Conservation (phyloP, 2,329 filamentous ascomycete species). For the Aspergillus eucalypticola region DNA sequence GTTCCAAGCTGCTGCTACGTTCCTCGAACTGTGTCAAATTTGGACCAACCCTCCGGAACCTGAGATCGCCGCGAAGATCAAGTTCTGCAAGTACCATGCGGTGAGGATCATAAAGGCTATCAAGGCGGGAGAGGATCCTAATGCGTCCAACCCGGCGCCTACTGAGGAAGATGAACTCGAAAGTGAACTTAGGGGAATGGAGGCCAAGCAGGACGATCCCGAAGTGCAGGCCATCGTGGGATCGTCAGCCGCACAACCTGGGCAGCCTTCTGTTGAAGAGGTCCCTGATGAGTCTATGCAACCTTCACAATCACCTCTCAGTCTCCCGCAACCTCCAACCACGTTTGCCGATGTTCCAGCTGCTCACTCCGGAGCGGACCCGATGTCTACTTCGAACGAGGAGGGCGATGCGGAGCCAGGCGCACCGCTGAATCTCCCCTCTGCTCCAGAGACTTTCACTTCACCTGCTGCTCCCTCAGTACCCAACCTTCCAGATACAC, state of each 20-base stretch:
- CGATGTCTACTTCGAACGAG: slow-evolving; percentile 29
- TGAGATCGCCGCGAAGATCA: slow-evolving; percentile 82
- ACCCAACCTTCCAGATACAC: slow-evolving; percentile 37
- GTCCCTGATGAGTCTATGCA: slow-evolving; percentile 59
- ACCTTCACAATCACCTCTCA: slow-evolving; percentile 48
- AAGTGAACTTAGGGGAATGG: slow-evolving; percentile 25
- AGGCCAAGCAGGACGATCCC: slow-evolving; percentile 64
- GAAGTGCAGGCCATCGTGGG: slow-evolving; percentile 60
- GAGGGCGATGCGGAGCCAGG: slow-evolving; percentile 38
- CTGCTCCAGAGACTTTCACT: slow-evolving; percentile 40
- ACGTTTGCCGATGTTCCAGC: slow-evolving; percentile 26
- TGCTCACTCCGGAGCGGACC: slow-evolving; percentile 26
- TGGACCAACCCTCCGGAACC: slow-evolving; percentile 71
- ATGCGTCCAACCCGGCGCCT: slow-evolving; percentile 77
- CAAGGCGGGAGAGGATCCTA: slow-evolving; percentile 88
- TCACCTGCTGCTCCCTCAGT: slow-evolving; percentile 27
- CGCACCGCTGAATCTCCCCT: slow-evolving; percentile 39
- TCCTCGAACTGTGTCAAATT: slow-evolving; percentile 82
- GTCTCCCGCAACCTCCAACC: slow-evolving; percentile 32
- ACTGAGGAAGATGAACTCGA: slow-evolving; percentile 53
- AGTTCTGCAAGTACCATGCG: slow-evolving; percentile 95
- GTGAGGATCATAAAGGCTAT: slow-evolving; percentile 86
- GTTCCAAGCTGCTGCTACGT: slow-evolving; percentile 87
- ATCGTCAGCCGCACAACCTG: slow-evolving; percentile 43
- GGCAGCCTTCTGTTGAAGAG: slow-evolving; percentile 61